Percentiles rank a stretch among this genome's conserved stretches.
Conservation (phyloP, 257 asterid species). For the Perilla frutescens region DNA sequence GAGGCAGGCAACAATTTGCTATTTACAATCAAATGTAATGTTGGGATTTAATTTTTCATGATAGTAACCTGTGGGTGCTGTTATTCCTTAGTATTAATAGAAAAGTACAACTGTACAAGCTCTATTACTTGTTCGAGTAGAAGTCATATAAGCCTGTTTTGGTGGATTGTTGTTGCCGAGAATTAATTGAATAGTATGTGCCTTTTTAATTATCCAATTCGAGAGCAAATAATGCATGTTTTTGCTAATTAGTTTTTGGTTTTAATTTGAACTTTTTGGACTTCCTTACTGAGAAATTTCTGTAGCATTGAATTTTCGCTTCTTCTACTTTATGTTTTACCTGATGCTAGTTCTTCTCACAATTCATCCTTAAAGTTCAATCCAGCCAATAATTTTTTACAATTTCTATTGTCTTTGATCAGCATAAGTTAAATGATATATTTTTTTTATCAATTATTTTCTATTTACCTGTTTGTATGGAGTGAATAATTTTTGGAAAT, state of each 20-base stretch:
- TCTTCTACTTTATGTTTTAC: background rate
- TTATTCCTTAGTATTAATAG: slow-evolving; percentile 36
- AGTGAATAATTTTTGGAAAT: background rate
- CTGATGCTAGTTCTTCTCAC: slow-evolving; percentile 18
- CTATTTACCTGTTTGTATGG: slow-evolving; percentile 28
- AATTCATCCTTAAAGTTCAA: slow-evolving; percentile 20
- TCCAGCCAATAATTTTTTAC: background rate
- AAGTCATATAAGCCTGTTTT: slow-evolving; percentile 18
- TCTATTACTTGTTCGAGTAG: slow-evolving; percentile 13
- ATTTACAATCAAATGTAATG: slow-evolving; percentile 51
- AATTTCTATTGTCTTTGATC: slow-evolving; percentile 17
- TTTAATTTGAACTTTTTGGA: background rate
- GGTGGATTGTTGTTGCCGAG: background rate
- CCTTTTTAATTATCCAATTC: background rate
- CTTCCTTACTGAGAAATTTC: background rate
- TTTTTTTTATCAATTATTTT: background rate
- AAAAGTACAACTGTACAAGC: slow-evolving; percentile 24
- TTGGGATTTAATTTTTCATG: slow-evolving; percentile 48
- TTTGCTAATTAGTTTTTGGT: background rate
- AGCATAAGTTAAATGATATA: background rate
- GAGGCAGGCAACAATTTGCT: slow-evolving; percentile 84
- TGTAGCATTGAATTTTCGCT: background rate
- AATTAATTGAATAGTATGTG: slow-evolving; percentile 5
- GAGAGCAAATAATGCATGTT: slow-evolving; percentile 18
- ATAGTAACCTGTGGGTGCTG: slow-evolving; percentile 42